Evolutionary conservation across 805 yeast species (phyloP), one percentile per base, ranked within the genome.

Genomic region (Candida boidinii): DNA sequence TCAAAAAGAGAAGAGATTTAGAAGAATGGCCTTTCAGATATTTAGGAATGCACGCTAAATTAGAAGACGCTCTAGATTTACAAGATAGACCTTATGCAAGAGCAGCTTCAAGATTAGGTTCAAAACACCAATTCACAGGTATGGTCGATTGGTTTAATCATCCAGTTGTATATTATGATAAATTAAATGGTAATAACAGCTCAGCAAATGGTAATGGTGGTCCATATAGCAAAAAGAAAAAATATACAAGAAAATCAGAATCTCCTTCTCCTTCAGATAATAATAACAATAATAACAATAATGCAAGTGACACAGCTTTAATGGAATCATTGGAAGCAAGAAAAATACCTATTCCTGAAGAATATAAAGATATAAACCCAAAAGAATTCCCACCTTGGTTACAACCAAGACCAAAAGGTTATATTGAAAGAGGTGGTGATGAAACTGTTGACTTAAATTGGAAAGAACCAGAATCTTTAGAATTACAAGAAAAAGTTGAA

Each of bases 1-100:
- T 70, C 14, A 57, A 62, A 24, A 58, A 73, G 36, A 53, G 84
- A 39, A 49, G 85, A 36, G 56, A 66, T 21, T 39, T 56, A n/a
- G 85, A 78, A 52, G 86, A 78, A 47, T 86, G 95, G 95, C 79
- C 78, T 2, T 80, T 76, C 60, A 56, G 94, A 41, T 86, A 81
- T 46, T 62, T 84, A 17, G 94, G 95, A 1, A 66, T 78, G 59
- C 82, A 83, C 51, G 73, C 85, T 1, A 64, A 71, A 28, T 53
- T 82, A 17, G 90, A 82, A 48, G 94, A 83, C 51, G 84, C 84
- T 1, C 64, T 83, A 28, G 92, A 85, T 50, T 46, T 73, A 5
- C 84, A 79, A 37, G 94, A 82, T 48, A 58, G 88, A 26, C 85
- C 87, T 1, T 79, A 80, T 43, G 92, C 94, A 0, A 58, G 90